These are phyloP conservation scores for Pseudogymnoascus sp. DNA, from an alignment of 2,329 filamentous ascomycete species.

Conservation along the genomic window DNA sequence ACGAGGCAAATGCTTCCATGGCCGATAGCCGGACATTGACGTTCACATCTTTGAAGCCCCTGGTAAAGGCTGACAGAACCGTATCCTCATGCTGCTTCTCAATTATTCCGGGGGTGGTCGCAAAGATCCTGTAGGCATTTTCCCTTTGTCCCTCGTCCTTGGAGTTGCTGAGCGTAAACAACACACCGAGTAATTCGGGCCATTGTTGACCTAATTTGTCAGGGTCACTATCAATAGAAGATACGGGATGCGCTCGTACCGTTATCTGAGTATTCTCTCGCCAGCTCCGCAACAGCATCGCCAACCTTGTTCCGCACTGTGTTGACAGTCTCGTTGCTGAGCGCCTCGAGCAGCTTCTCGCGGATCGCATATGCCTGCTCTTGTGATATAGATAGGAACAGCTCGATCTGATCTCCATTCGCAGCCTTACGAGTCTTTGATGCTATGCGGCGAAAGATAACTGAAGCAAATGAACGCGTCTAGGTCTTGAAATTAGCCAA, in stretches of 20 bases:
- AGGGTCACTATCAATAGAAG: constrained; percentile 14
- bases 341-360: constrained; percentile 69
- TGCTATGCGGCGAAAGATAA: constrained; percentile 89
- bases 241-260: constrained; percentile 46
- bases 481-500: constrained; percentile 30
- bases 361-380: constrained; percentile 72
- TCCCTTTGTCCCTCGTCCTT: constrained; percentile 76
- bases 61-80: constrained; percentile 80
- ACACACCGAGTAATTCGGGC: constrained; percentile 76
- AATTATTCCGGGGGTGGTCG: constrained; percentile 89
- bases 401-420: constrained; percentile 64
- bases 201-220: constrained; percentile 66
- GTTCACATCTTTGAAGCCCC: constrained; percentile 76
- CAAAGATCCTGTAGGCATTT: constrained; percentile 89
- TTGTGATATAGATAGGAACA: constrained; percentile 71
- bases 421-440: constrained; percentile 76
- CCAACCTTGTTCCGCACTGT: constrained; percentile 89
- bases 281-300: constrained; percentile 93
- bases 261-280: constrained; percentile 87
- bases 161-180: constrained; percentile 88
- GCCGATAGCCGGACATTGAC: constrained; percentile 76
- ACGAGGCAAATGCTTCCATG: constrained; percentile 93
- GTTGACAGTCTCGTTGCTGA: constrained; percentile 64
- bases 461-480: constrained; percentile 84
- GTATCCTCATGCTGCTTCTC: constrained; percentile 89